These are phyloP conservation scores for Saccharum officinarum DNA, from an alignment of 176 grass and related monocot genomes.

Conservation along the genomic window DNA sequence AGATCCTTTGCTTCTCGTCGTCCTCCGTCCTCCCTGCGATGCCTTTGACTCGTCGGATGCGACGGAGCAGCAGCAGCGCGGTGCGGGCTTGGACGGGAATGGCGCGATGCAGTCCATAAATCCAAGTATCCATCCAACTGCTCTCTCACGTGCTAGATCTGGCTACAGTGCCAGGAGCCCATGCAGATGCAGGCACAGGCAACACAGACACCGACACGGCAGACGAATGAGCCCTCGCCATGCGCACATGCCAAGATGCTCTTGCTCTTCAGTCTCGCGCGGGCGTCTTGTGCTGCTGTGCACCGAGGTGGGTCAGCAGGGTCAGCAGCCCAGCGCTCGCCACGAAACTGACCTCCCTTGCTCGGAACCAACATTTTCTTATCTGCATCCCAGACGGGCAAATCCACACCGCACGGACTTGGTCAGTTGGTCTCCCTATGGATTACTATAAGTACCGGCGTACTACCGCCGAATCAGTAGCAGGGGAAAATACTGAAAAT, in stretches of 20 bases:
- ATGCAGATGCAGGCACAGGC: neutral
- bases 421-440: too few species aligned
- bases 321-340: neutral
- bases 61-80: neutral
- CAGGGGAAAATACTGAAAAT: neutral
- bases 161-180: slow-evolving; percentile 58
- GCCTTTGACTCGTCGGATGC: neutral
- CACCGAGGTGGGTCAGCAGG: neutral
- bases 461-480: too few species aligned
- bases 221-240: neutral
- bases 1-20: neutral
- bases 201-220: neutral
- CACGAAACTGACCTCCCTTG: neutral
- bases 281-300: neutral
- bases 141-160: slow-evolving; percentile 32
- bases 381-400: neutral
- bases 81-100: neutral
- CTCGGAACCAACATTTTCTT: slow-evolving; percentile 19
- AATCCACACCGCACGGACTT: too few species aligned
- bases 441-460: too few species aligned
- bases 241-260: slow-evolving; percentile 30
- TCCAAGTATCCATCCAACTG: neutral
- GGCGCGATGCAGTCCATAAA: neutral
- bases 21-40: neutral
- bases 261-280: neutral